Percentiles rank a stretch among this genome's conserved stretches.
Evolutionary conservation across 2,329 filamentous ascomycete genomes (phyloP).

Genomic region (Colletotrichum sp.): DNA sequence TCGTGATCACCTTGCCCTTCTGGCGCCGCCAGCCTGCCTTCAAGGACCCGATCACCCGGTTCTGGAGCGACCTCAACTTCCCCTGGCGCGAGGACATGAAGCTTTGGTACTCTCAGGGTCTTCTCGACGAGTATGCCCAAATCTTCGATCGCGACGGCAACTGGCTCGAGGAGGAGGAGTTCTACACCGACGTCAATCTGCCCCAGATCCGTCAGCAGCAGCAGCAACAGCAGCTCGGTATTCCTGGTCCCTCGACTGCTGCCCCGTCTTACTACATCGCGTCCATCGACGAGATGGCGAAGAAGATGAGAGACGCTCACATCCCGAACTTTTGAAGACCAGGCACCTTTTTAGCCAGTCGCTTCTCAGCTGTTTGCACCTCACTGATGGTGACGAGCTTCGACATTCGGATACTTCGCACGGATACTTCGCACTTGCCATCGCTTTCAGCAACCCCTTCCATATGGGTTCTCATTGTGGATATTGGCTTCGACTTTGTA

Average conservation of each 20-base stretch:
- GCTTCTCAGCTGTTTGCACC: not conserved
- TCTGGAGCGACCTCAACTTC: conserved; percentile 11
- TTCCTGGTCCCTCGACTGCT: not conserved
- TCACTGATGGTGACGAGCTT: not conserved
- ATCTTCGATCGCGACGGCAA: not conserved
- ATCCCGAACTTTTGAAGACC: not conserved
- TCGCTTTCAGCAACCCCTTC: not conserved
- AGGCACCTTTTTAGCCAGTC: not conserved
- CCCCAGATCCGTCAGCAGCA: not conserved
- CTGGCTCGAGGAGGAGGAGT: not conserved
- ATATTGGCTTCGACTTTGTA: not conserved
- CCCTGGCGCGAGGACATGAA: conserved; percentile 18
- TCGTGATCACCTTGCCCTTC: conserved; percentile 7
- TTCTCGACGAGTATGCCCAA: not conserved
- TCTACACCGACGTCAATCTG: not conserved
- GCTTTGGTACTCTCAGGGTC: conserved; percentile 1
- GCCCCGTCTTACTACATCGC: not conserved
- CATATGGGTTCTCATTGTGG: not conserved
- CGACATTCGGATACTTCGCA: not conserved
- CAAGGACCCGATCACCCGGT: not conserved
- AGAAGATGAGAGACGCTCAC: not conserved
- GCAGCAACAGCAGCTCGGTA: not conserved
- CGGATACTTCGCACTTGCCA: not conserved
- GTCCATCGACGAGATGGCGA: conserved; percentile 3
- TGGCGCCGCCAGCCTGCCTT: conserved; percentile 3